Evolutionary conservation across 345 rosid genomes (phyloP), one percentile per base, ranked within the genome.

Genomic region (Eutrema heterophyllum): DNA sequence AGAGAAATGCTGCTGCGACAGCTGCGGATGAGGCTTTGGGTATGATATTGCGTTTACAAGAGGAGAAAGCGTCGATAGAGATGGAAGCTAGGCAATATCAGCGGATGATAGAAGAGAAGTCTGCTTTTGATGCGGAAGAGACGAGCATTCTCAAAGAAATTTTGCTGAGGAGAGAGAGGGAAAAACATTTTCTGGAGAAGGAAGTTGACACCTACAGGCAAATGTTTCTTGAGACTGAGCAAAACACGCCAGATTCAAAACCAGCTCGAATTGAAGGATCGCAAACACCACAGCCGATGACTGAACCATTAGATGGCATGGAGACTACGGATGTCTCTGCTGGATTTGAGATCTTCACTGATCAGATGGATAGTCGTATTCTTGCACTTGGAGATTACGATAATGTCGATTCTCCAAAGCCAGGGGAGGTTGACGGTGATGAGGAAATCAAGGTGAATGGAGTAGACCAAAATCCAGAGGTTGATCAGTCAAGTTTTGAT

Each of bases 21-120:
- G 96, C 91, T 57, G 88, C 91, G 7, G 93, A 88, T 44, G 96
- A 90, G 81, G 87, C 89, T 58, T 83, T 88, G 84, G 77, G 88
- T 32, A 84, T 88, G 96, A 86, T 86, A 54, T 50, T 86, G 30
- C 83, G 88, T 33, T 74, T 88, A 21, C 96, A 88, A 70, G 85
- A 88, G 75, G 96, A 88, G 78, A 88, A 88, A 75, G 85, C 88
- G 5, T 57, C 81, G 2, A 68, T 86, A 72, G 89, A 80, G 71
- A 90, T 88, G 91, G 87, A 86, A 78, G 88, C 88, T 62, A 85
- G 79, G 83, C 93, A 88, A 48, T 87, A 81, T 83, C 91, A 85
- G 70, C 82, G 93, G 83, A 86, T 88, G 87, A 84, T 85, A 26
- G 91, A 89, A 73, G 93, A 86, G 70, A 89, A 89, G 70, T 86